phyloP scores from a whole-genome alignment of 805 yeast species.

The Priceomyces haplophilus region DNA sequence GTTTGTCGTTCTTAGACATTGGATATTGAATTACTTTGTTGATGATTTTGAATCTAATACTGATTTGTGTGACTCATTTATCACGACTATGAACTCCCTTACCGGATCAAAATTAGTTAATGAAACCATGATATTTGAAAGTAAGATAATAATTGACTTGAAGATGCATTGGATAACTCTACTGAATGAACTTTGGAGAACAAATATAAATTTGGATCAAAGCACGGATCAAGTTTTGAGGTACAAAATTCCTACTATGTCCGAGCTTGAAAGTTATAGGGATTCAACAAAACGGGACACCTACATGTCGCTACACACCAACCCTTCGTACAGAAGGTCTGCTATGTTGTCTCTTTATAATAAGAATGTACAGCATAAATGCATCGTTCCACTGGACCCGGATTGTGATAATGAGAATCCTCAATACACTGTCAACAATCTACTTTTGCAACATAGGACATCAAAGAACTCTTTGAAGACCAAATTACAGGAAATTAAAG shows the following conservation, averaged over 20 bases:
- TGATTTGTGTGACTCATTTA: conserved; percentile 41
- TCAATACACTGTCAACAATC: conserved; percentile 35
- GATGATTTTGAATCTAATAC: conserved; percentile 59
- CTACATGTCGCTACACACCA: conserved; percentile 39
- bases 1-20: conserved; percentile 83
- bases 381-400: conserved; percentile 28
- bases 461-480: conserved; percentile 31
- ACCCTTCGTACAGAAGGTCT: conserved; percentile 42
- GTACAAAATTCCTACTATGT: conserved; percentile 24
- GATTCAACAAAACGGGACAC: conserved; percentile 31
- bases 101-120: conserved; percentile 28
- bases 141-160: conserved; percentile 36
- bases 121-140: conserved; percentile 28
- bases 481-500: conserved; percentile 23
- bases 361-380: conserved; percentile 33
- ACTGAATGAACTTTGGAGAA: conserved; percentile 30
- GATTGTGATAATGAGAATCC: conserved; percentile 29
- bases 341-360: conserved; percentile 46
- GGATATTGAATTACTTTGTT: conserved; percentile 82
- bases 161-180: conserved; percentile 40
- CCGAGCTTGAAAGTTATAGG: conserved; percentile 20
- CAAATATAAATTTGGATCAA: conserved; percentile 19
- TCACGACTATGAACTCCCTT: conserved; percentile 45
- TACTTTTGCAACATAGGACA: conserved; percentile 37
- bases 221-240: conserved; percentile 7